phyloP scores from a whole-genome alignment of 805 yeast species.

The Pichia pseudocactophila region DNA sequence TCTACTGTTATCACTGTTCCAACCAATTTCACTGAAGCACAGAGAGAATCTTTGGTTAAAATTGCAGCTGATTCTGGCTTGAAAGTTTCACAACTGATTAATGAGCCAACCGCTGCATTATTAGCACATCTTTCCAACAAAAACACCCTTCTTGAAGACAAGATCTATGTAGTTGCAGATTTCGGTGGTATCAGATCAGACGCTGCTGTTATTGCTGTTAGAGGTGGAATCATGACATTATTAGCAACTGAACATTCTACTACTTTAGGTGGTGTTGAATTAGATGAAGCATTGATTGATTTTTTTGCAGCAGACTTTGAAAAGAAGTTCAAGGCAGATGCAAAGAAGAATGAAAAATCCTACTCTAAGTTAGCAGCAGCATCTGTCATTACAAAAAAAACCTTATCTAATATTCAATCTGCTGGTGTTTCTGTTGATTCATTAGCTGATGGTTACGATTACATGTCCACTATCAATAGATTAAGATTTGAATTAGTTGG shows the following conservation, averaged over 20 bases:
- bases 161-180: slow-evolving; percentile 85
- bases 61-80: slow-evolving; percentile 67
- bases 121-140: slow-evolving; percentile 63
- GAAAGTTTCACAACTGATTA: slow-evolving; percentile 75
- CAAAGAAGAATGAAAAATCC: slow-evolving; percentile 74
- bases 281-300: slow-evolving; percentile 74
- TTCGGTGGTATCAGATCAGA: slow-evolving; percentile 95
- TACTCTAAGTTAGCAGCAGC: slow-evolving; percentile 82
- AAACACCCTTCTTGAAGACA: slow-evolving; percentile 48
- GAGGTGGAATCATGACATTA: slow-evolving; percentile 90
- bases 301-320: slow-evolving; percentile 89
- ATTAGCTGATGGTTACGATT: slow-evolving; percentile 88
- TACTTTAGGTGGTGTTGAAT: slow-evolving; percentile 78
- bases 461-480: slow-evolving; percentile 88
- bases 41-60: slow-evolving; percentile 52
- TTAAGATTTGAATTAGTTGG: slow-evolving; percentile 85
- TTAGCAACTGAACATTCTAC: slow-evolving; percentile 77
- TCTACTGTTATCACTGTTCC: slow-evolving; percentile 88
- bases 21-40: slow-evolving; percentile 71
- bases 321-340: slow-evolving; percentile 76
- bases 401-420: slow-evolving; percentile 79
- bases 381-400: slow-evolving; percentile 77
- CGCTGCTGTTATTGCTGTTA: slow-evolving; percentile 84
- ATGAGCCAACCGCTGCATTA: slow-evolving; percentile 88
- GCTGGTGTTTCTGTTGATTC: slow-evolving; percentile 93